These are phyloP conservation scores for Colletotrichum aenigma DNA, from an alignment of 2,329 filamentous ascomycete genomes.

Conservation along the genomic window DNA sequence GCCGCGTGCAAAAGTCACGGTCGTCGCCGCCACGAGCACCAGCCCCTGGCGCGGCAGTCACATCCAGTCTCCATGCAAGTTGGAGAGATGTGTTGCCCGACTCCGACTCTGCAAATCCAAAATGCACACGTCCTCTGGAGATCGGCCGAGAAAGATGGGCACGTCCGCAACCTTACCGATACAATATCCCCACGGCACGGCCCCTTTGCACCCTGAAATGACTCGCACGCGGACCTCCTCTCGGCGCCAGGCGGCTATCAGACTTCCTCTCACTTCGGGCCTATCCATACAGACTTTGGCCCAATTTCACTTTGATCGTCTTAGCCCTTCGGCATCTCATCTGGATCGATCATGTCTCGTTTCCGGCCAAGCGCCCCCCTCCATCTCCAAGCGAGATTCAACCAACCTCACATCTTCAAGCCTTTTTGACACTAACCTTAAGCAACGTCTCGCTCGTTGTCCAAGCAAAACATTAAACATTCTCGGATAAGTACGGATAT, in stretches of 20 bases:
- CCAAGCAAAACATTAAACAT: not conserved
- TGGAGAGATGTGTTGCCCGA: not conserved
- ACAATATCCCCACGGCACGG: not conserved
- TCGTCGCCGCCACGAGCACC: not conserved
- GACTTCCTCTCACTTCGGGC: not conserved
- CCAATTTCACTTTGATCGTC: not conserved
- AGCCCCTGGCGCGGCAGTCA: not conserved
- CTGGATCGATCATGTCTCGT: slow-evolving; percentile 10
- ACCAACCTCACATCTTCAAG: not conserved
- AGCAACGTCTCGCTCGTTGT: not conserved
- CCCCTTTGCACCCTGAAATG: not conserved
- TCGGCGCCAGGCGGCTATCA: not conserved
- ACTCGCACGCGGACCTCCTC: not conserved
- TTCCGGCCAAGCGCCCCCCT: not conserved
- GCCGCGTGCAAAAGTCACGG: not conserved
- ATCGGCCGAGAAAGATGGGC: slow-evolving; percentile 5
- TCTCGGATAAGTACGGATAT: not conserved
- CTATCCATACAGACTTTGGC: not conserved
- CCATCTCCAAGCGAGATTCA: slow-evolving; percentile 7
- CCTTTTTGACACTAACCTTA: slow-evolving; percentile 1
- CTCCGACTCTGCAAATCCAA: not conserved
- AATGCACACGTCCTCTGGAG: not conserved
- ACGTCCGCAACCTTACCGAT: not conserved
- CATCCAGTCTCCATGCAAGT: not conserved
- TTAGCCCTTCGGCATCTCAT: slow-evolving; percentile 7